Base-by-base conservation (phyloP, 345 rosid species). In the Chamaenerion angustifolium region DNA sequence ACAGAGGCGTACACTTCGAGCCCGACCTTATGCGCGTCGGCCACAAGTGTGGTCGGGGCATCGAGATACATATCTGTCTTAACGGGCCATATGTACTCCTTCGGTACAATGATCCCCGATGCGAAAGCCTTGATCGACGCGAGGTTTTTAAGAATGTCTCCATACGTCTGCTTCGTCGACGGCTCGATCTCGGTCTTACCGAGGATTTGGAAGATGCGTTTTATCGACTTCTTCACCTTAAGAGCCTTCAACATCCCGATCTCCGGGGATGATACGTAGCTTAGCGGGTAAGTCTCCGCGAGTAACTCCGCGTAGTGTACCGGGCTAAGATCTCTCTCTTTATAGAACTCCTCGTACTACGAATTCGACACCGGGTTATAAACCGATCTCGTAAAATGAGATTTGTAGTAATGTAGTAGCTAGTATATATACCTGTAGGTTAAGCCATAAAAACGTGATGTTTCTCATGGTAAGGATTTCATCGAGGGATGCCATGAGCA, bases 1-100 rank as follows among this genome's bases (percentile, higher is more conserved):
- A 84, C 92, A 40, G 81, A 76, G 62, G 80, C 96, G 48, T 70
- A 76, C 2, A 83, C 82, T 69, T 80, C 80, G 41, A 92, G 69
- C 51, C 85, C 93, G 1, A 46, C 67, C 47, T 80, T 76, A 63
- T 82, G 95, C 46, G 98, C 98, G 74, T 87, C 96, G 4, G 45
- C 15, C 11, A 92, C 98, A 44, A 92, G 64, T 10, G 74, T 76
- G 4, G 96, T 63, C 16, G 83, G 58, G 0, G 70, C 56, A 47
- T 63, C 77, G 49, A 82, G 64, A 71, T 92, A 92, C 4, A 57
- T 66, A 21, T 70, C 67, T 12, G 63, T 5, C 43, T 62, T 56
- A 52, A 87, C 56, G 23, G 89, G 79, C 79, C 76, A 76, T 56
- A 92, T 82, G 71, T 75, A 84, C 15, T 69, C 78, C 57, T 83